Percentiles rank a stretch among this genome's conserved stretches.
Conservation (phyloP, 345 rosid species). For the Bretschneidera sinensis region DNA sequence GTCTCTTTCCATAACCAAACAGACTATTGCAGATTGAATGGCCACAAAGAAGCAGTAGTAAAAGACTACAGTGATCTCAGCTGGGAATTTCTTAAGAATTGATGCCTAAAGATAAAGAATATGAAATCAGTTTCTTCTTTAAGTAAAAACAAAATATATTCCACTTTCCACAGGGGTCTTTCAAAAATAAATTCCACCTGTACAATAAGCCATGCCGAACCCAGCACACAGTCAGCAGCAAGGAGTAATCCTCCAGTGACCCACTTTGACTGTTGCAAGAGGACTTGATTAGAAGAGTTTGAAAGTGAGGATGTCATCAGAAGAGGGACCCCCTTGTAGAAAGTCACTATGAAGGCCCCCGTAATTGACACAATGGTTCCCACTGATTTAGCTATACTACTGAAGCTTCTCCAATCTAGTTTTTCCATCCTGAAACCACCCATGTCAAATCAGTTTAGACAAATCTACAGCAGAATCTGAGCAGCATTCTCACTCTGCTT, state of each 20-base stretch:
- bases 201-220: not conserved
- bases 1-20: constrained; percentile 30
- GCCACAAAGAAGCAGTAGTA: constrained; percentile 45
- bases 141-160: not conserved
- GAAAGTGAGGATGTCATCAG: not conserved
- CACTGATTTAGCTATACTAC: constrained; percentile 21
- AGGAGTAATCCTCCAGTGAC: not conserved
- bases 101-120: constrained; percentile 14
- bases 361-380: not conserved
- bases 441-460: not conserved
- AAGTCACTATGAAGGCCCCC: not conserved
- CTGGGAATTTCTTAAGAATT: constrained; percentile 37
- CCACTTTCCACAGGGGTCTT: not conserved
- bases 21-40: constrained; percentile 40
- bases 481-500: not conserved
- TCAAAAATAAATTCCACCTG: not conserved
- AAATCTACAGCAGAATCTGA: not conserved
- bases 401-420: constrained; percentile 29
- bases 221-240: not conserved
- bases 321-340: not conserved
- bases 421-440: constrained; percentile 4
- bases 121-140: not conserved
- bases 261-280: not conserved
- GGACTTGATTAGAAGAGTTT: not conserved
- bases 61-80: constrained; percentile 38